phyloP scores from a whole-genome alignment of 2,329 filamentous ascomycete genomes.

The Penicillium sp. region DNA sequence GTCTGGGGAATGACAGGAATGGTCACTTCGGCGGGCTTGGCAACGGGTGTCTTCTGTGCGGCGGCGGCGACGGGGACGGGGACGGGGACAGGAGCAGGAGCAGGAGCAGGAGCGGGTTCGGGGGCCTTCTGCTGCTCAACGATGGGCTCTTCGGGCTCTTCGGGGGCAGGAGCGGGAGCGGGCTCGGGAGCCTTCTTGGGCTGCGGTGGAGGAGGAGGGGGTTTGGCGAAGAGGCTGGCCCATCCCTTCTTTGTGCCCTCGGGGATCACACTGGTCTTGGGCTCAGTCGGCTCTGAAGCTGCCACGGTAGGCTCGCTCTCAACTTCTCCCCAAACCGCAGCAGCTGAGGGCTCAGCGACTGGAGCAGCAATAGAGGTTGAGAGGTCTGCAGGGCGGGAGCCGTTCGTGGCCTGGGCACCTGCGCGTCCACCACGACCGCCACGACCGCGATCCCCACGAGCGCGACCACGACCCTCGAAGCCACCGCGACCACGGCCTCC shows the following conservation, averaged over 20 bases:
- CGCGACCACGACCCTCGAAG: constrained; percentile 53
- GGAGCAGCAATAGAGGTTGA: constrained; percentile 27
- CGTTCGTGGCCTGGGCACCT: constrained; percentile 49
- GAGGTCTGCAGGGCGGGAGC: constrained; percentile 43
- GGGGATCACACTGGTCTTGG: constrained; percentile 45
- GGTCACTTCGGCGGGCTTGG: constrained; percentile 43
- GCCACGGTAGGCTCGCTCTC: constrained; percentile 35
- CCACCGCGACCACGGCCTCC: constrained; percentile 55
- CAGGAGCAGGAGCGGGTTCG: constrained; percentile 49
- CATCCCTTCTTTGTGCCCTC: constrained; percentile 59
- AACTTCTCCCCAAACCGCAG: constrained; percentile 28
- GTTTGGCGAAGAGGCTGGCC: constrained; percentile 77
- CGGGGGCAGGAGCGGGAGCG: constrained; percentile 23
- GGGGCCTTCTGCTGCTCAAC: constrained; percentile 49
- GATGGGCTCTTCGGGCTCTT: constrained; percentile 39
- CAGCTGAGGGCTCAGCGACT: constrained; percentile 25
- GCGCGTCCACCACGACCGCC: constrained; percentile 54
- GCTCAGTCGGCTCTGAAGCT: constrained; percentile 32
- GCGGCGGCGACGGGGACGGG: constrained; percentile 44
- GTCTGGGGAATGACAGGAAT: constrained; percentile 47
- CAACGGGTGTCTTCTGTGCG: constrained; percentile 41
- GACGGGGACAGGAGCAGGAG: constrained; percentile 51
- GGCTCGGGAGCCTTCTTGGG: constrained; percentile 56
- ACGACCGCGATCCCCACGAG: constrained; percentile 56
- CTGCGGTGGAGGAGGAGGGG: constrained; percentile 56